Base-by-base conservation (phyloP, 2,329 filamentous ascomycete species). In the Chaetothyriales sp. region DNA sequence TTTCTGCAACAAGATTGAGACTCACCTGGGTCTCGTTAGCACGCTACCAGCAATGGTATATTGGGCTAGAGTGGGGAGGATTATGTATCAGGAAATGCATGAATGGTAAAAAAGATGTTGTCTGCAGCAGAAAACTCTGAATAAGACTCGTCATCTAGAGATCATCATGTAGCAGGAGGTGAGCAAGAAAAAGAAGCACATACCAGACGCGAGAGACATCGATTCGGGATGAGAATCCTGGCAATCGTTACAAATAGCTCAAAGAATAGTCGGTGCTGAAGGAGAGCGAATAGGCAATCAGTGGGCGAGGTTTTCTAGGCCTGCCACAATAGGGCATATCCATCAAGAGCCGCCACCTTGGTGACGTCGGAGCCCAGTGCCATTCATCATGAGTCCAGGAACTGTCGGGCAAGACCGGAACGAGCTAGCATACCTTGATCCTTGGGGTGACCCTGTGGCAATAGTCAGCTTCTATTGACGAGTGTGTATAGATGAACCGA, bases 231-330 rank as follows among this genome's bases (percentile, higher is more conserved):
- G n/a, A 36, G 15, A 15, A 6, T 12, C 25, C 44, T 44, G 28
- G 22, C 32, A 36, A 20, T 49, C 28, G 28, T 43, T 12, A 39
- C 32, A 15, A 39, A 15, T 4, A 39, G 10, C 32, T 39, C 32
- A 39, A 39, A 49, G 47, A 15, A 26, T 26, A 6, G 22, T 46
- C 19, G 18, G 46, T 47, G 20, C 36, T 36, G 43, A 48, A 25
- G n/a, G 44, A 28, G 46, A 22, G 52, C 9, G 28, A 26, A 39
- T 15, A 39, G 39, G 18, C 44, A 44, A 55, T 94, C 88, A 94
- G 88, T 90, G 85, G 88, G 86, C 87, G 81, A 94, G 88, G 89
- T 94, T 95, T 95, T 93, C 87, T 93, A 95, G 86, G 88, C 88
- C 87, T 94, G 87, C 86, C 87, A 71, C 86, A 86, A 85, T 78